Conservation (phyloP, 306 rosid genomes). For the peach (Prunus persica) region DNA sequence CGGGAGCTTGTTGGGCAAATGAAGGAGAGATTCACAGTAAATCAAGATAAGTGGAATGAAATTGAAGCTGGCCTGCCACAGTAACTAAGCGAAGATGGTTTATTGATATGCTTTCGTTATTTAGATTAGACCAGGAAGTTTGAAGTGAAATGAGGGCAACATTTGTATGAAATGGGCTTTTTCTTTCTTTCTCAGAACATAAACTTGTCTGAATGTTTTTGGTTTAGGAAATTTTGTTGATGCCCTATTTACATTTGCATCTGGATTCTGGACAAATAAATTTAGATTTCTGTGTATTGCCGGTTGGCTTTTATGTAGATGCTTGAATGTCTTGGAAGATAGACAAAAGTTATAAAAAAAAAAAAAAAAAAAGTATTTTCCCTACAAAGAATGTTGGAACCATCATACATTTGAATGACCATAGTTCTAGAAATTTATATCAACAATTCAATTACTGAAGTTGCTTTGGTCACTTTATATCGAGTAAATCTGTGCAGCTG, state of each 20-base stretch:
- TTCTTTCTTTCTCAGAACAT: not conserved
- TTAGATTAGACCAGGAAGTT: slow-evolving; percentile 10
- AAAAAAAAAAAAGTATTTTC: too few species aligned
- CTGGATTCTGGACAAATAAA: not conserved
- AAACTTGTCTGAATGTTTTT: not conserved
- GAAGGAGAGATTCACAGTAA: slow-evolving; percentile 58
- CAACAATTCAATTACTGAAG: too few species aligned
- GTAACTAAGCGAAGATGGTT: slow-evolving; percentile 15
- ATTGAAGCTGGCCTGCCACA: slow-evolving; percentile 65
- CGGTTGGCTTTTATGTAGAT: not conserved
- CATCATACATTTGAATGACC: too few species aligned
- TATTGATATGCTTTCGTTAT: not conserved
- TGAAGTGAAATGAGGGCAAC: slow-evolving; percentile 5
- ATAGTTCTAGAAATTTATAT: too few species aligned
- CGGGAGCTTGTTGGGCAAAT: slow-evolving; percentile 50
- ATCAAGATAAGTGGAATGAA: slow-evolving; percentile 59
- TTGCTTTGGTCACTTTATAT: too few species aligned
- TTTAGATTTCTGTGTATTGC: not conserved
- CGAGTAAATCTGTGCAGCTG: too few species aligned
- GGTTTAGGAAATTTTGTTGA: slow-evolving; percentile 2
- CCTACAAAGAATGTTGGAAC: too few species aligned
- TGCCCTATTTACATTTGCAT: not conserved
- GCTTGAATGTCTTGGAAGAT: not conserved
- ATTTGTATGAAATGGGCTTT: slow-evolving; percentile 5
- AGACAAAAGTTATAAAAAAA: too few species aligned